These are phyloP conservation scores for Phytophthora podocarpi DNA, from an alignment of 352 stramenopile species.

Conservation along the genomic window DNA sequence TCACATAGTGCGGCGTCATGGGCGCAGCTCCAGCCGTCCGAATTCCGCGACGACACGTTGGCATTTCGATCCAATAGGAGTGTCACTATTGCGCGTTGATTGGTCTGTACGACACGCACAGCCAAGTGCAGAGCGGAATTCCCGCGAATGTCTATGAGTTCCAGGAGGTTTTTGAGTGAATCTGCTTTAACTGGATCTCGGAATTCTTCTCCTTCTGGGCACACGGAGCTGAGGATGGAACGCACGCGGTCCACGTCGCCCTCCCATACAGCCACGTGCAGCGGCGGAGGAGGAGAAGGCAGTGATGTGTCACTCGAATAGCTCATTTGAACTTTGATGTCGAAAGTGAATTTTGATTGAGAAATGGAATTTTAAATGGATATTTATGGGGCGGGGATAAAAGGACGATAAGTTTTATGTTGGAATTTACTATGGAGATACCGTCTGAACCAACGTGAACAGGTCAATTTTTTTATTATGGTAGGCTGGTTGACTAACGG, in stretches of 20 bases:
- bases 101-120: slow-evolving; percentile 63
- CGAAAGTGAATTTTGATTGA: no score
- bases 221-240: slow-evolving; percentile 35
- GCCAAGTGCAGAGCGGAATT: slow-evolving; percentile 82
- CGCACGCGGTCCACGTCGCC: slow-evolving; percentile 49
- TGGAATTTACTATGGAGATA: no score
- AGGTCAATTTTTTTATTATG: no score
- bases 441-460: no score
- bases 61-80: slow-evolving; percentile 54
- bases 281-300: slow-evolving; percentile 24
- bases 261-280: slow-evolving; percentile 79
- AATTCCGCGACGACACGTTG: slow-evolving; percentile 38
- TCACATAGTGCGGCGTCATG: slow-evolving; percentile 79
- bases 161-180: slow-evolving; percentile 46
- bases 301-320: background rate
- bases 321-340: background rate
- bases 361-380: no score
- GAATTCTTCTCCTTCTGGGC: slow-evolving; percentile 14
- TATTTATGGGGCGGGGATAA: no score
- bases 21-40: slow-evolving; percentile 73
- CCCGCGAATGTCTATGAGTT: slow-evolving; percentile 60
- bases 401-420: no score
- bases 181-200: slow-evolving; percentile 5
- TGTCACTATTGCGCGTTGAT: slow-evolving; percentile 65
- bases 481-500: no score